Conservation (phyloP, 202 grass and related monocot genomes). For the Zoysia matrella region DNA sequence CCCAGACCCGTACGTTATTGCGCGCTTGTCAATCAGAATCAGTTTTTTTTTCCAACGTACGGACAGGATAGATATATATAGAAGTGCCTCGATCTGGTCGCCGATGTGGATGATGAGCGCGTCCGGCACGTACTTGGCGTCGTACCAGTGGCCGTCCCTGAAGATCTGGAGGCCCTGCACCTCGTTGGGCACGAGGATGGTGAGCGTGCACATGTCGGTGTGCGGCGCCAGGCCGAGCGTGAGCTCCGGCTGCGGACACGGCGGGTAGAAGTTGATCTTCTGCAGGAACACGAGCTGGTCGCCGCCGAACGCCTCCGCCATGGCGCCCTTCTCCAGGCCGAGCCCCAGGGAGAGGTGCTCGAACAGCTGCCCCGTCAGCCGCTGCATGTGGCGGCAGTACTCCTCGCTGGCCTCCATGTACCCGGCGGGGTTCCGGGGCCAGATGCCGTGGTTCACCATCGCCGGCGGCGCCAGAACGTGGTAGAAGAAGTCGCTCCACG, state of each 20-base stretch:
- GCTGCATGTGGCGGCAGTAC: constrained; percentile 53
- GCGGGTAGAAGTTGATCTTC: constrained; percentile 89
- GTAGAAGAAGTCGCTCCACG: constrained; percentile 76
- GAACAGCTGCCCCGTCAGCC: constrained; percentile 52
- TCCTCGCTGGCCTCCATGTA: constrained; percentile 67
- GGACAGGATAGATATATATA: too few species aligned
- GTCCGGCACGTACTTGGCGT: constrained; percentile 56
- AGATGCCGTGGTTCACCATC: constrained; percentile 43
- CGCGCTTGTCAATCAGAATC: too few species aligned
- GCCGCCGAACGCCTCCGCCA: constrained; percentile 61
- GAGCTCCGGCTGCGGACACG: constrained; percentile 72
- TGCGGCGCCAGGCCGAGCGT: constrained; percentile 64
- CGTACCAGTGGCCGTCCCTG: constrained; percentile 59
- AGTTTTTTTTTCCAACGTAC: too few species aligned
- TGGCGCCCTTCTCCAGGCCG: constrained; percentile 39
- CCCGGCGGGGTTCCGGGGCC: constrained; percentile 47
- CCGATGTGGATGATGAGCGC: constrained; percentile 2
- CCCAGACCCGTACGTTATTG: too few species aligned
- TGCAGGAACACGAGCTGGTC: constrained; percentile 48
- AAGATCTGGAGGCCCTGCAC: constrained; percentile 79
- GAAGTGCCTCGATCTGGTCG: constrained; percentile 76
- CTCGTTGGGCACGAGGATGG: constrained; percentile 72
- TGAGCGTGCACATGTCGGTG: constrained; percentile 70
- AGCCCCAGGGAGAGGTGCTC: constrained; percentile 54
- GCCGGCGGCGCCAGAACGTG: constrained; percentile 62